Conservation (phyloP, 1,284 basidiomycete species). For the Schizophyllum amplum region DNA sequence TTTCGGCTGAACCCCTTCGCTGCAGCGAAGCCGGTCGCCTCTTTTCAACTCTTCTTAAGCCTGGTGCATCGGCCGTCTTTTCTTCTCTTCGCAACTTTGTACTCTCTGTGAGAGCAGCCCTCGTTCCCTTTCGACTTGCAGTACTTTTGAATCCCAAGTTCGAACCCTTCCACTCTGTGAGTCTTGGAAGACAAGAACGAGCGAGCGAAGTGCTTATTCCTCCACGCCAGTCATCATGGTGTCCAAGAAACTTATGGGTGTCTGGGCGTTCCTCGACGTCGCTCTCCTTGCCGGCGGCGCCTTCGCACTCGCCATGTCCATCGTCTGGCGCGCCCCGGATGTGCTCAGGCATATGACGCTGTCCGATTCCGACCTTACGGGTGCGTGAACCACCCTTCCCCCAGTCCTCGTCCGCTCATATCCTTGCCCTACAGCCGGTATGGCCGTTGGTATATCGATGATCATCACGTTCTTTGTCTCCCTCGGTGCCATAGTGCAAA, state of each 20-base stretch:
- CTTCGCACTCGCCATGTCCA: constrained; percentile 55
- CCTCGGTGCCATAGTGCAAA: constrained; percentile 60
- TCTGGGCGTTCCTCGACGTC: constrained; percentile 65
- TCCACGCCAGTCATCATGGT: constrained; percentile 41
- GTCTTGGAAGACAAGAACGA: constrained; percentile 6
- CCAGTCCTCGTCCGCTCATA: neutral
- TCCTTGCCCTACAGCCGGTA: constrained; percentile 44
- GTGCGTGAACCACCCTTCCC: constrained; percentile 32
- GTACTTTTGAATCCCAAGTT: neutral
- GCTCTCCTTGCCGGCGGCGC: constrained; percentile 62
- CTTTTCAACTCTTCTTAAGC: constrained; percentile 20
- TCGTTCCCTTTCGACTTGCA: constrained; percentile 1
- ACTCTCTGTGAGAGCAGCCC: neutral
- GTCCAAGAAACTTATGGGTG: constrained; percentile 58
- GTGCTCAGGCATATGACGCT: constrained; percentile 66
- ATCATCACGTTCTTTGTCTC: constrained; percentile 64
- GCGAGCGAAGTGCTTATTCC: constrained; percentile 6
- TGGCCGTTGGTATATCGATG: constrained; percentile 60
- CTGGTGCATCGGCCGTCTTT: constrained; percentile 16
- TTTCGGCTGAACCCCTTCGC: constrained; percentile 18
- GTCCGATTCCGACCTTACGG: constrained; percentile 44
- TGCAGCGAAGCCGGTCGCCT: constrained; percentile 48
- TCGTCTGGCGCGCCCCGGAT: constrained; percentile 57
- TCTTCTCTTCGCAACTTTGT: constrained; percentile 13
- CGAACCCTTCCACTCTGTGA: neutral